Percentiles rank a stretch among this genome's conserved stretches.
phyloP scores from a whole-genome alignment of 805 yeast species.

The Ogataea methanolica region DNA sequence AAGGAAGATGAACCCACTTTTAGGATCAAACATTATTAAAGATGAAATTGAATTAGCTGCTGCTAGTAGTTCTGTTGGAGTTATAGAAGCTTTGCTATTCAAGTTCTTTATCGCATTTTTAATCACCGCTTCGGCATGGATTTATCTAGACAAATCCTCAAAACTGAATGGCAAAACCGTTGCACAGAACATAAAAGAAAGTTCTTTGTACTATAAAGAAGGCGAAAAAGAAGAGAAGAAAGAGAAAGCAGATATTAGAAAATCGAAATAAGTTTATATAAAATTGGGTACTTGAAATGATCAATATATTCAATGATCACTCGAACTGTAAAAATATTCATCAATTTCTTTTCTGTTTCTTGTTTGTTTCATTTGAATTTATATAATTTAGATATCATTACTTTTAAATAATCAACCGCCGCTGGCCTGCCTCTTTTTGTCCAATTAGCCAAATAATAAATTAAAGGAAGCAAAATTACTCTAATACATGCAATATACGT shows the following conservation, averaged over 20 bases:
- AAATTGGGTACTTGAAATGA: too few species aligned
- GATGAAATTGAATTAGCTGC: slow-evolving; percentile 3
- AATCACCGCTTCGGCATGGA: slow-evolving; percentile 14
- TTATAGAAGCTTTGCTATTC: slow-evolving; percentile 17
- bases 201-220: not conserved
- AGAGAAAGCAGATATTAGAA: not conserved
- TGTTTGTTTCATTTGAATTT: too few species aligned
- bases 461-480: too few species aligned
- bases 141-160: slow-evolving; percentile 22
- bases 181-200: slow-evolving; percentile 15
- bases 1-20: slow-evolving; percentile 15
- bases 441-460: too few species aligned
- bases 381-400: too few species aligned
- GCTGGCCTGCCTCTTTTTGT: too few species aligned
- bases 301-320: too few species aligned
- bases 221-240: not conserved
- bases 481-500: too few species aligned
- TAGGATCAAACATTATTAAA: slow-evolving; percentile 8
- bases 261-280: not conserved
- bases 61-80: slow-evolving; percentile 7
- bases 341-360: too few species aligned
- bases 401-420: too few species aligned
- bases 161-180: slow-evolving; percentile 17
- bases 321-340: too few species aligned
- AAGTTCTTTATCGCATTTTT: slow-evolving; percentile 22